phyloP scores from a whole-genome alignment of 2,329 filamentous ascomycete species.

The Fusarium bactridioides region DNA sequence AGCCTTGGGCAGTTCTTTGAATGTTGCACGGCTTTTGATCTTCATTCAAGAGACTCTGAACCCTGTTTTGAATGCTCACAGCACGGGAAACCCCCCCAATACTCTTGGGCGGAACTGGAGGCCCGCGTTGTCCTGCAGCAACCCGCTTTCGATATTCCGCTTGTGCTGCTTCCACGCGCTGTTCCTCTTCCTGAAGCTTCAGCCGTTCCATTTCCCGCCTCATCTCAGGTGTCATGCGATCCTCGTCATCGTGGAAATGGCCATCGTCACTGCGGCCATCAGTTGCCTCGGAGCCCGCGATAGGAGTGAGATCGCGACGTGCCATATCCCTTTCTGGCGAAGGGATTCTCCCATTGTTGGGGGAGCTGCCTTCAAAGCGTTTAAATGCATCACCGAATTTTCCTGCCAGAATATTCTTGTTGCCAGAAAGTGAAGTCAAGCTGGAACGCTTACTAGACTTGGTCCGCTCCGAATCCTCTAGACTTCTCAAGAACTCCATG shows the following conservation, averaged over 20 bases:
- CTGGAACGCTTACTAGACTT: conserved; percentile 73
- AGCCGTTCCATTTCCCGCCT: conserved; percentile 87
- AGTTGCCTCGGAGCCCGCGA: conserved; percentile 78
- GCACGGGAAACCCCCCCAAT: conserved; percentile 71
- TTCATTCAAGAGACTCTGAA: conserved; percentile 85
- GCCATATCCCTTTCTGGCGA: conserved; percentile 59
- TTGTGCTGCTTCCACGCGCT: conserved; percentile 85
- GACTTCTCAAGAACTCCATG: conserved; percentile 80
- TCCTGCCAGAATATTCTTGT: conserved; percentile 84
- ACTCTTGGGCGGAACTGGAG: conserved; percentile 59
- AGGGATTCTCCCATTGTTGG: conserved; percentile 50
- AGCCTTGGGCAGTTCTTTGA: conserved; percentile 82
- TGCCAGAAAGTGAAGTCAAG: conserved; percentile 74
- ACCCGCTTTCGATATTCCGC: conserved; percentile 85
- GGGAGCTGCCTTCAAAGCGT: conserved; percentile 74
- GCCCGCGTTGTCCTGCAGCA: conserved; percentile 55
- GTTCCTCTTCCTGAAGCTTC: conserved; percentile 85
- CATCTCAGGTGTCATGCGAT: conserved; percentile 85
- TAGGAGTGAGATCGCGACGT: conserved; percentile 69
- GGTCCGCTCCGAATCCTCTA: conserved; percentile 69
- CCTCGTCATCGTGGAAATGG: conserved; percentile 64
- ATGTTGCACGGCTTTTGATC: conserved; percentile 67
- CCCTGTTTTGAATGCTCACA: conserved; percentile 88
- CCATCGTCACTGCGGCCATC: conserved; percentile 68
- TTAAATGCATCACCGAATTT: conserved; percentile 95